Evolutionary conservation across 495 filamentous ascomycete genomes (phyloP), one percentile per base, ranked within the genome.

Genomic region (Neurospora pannonica): DNA sequence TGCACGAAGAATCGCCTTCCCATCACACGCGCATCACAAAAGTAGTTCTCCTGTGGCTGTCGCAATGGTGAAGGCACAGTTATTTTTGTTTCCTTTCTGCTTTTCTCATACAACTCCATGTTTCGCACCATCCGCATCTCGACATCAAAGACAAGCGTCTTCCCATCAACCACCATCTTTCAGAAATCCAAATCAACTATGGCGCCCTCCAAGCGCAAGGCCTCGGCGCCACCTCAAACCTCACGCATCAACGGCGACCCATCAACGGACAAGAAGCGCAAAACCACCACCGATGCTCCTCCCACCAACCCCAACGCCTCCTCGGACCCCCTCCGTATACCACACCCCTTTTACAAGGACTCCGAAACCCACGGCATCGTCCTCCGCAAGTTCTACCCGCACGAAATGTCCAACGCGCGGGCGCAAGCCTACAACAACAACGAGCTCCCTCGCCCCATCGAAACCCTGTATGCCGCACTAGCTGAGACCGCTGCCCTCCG

Each of bases 381-480:
- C 6, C 84, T 93, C 34, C 91, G 93, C 75, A 85, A 91, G 60
- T 98, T 91, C 83, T 98, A 97, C 75, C 94, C 94, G 0, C 89
- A 88, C 5, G 93, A 97, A 77, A 95, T 97, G 89, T 91, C 86
- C 79, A 94, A 93, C 74, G 88, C 85, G 71, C 90, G 94, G 17
- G 92, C 90, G 71, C 83, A 85, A 15, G 90, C 89, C 43, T 97
- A 97, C 81, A 92, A 87, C 67, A 80, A 88, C 67, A 86, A 90
- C 28, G 86, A 87, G 28, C 79, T 95, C 3, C 87, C 90, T 60
- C 89, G 91, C 3, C 94, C 94, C 0, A 92, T 96, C 15, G 88
- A 92, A 76, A 75, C 82, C 0, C 84, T 94, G 24, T 78, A 88
- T 40, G 79, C 82, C 5, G 88, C 90, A 0, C 85, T 90, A 19